Base-by-base conservation (phyloP, 352 stramenopile genomes). In the Phytophthora macrochlamydospora region DNA sequence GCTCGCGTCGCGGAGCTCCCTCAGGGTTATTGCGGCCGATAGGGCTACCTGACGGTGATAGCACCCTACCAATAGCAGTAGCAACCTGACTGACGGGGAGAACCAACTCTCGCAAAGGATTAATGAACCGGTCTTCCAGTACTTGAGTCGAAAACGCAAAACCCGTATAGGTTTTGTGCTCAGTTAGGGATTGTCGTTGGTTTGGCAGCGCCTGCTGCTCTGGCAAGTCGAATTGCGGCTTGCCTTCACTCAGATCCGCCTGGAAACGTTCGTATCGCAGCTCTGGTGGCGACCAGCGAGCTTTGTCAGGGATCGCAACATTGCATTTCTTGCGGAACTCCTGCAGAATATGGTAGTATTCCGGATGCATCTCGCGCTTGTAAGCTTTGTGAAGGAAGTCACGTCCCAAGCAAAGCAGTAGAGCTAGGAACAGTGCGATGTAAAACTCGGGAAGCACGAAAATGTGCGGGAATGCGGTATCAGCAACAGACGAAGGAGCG, bases 261-360 rank as follows among this genome's bases (percentile, higher is more conserved):
- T 83, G 45, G 51, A 94, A 95, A 38, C 77, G 78, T 57, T 88
- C 73, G 65, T 93, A 95, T 2, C 73, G 73, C 7, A 93, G 60
- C 40, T 88, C 65, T 0, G 85, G 85, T 14, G 83, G 82, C 11
- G 73, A 78, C 88, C 88, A 94, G 29, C 81, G 73, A 29, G 83
- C 79, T 6, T 76, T 76, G 0, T 78, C 81, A 1, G 65, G 46
- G 43, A 73, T 69, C 1, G 81, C 67, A n/a, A 51, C 56, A 28
- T 81, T 75, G 57, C 62, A 60, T 62, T 73, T 60, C 55, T 94
- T 79, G 18, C 18, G 18, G 56, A 89, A 78, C 52, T 96, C 88
- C 59, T 94, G 88, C 18, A 96, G 67, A 30, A 96, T 83, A 62
- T 96, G 88, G 69, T 96, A 96, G 71, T 96, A 96, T 56, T 96